phyloP scores from a whole-genome alignment of 306 rosid species.

The Biancaea sappan region DNA sequence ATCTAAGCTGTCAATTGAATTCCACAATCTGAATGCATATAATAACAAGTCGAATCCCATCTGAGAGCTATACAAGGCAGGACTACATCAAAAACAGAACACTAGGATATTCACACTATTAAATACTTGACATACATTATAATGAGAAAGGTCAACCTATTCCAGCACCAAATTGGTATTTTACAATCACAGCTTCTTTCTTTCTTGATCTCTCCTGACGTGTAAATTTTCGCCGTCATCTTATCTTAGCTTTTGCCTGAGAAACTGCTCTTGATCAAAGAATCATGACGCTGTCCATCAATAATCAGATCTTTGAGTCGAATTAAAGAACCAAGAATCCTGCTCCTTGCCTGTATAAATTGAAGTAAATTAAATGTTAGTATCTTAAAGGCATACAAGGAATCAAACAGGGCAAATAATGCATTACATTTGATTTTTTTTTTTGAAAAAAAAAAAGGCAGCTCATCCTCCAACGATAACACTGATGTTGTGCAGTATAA shows the following conservation, averaged over 20 bases:
- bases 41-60: constrained; percentile 25
- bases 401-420: constrained; percentile 5
- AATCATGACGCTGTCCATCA: constrained; percentile 68
- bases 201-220: constrained; percentile 29
- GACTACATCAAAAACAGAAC: neutral
- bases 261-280: constrained; percentile 61
- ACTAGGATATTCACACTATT: constrained; percentile 30
- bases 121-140: constrained; percentile 41
- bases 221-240: constrained; percentile 65
- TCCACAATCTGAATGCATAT: constrained; percentile 38
- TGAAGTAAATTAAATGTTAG: constrained; percentile 14
- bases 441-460: no score
- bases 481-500: no score
- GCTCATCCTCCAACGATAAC: no score
- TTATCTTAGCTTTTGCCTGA: constrained; percentile 19
- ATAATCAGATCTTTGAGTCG: constrained; percentile 80
- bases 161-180: constrained; percentile 34
- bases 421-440: no score
- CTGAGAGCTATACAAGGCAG: constrained; percentile 36
- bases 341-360: constrained; percentile 55
- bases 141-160: constrained; percentile 39
- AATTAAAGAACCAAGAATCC: constrained; percentile 64
- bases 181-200: constrained; percentile 15
- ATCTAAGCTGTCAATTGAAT: constrained; percentile 37
- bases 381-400: neutral